Base-by-base conservation (phyloP, 2,329 filamentous ascomycete species). In the Dactylellina sp. region DNA sequence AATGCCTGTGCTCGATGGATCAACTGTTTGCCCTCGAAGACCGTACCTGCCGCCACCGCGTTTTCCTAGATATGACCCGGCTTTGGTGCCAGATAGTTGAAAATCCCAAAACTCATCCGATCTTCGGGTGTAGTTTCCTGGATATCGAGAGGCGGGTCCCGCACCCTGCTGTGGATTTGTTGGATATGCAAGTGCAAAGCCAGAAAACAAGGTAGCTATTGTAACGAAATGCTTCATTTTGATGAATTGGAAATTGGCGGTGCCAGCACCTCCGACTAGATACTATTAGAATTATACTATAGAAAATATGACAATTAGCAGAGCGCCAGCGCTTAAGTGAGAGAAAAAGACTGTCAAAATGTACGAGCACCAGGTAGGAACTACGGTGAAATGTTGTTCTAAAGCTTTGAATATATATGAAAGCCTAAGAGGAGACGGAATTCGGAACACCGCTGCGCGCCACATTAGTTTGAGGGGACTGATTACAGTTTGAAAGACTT, bases 61-160 rank as follows among this genome's bases (percentile, higher is more conserved):
- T 71, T 91, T 83, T n/a, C 75, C 72, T 65, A 86, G 85, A 40
- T 40, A 24, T 78, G 88, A 89, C 81, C 91, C 85, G 52, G 93
- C 87, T 76, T 97, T 91, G 68, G 89, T 88, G 77, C 95, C 95
- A 82, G 90, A 91, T 79, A 96, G 89, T 79, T 96, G 85, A 81
- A 94, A 91, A 80, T 99, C 93, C 94, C 94, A 99, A 24, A 55
- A 86, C 78, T 85, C 87, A 80, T 97, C 91, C 46, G 90, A 87
- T 81, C 89, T 91, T 81, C 90, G 89, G 77, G 84, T 88, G 82
- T 93, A 89, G 79, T 92, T 89, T 88, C 97, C 98, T 71, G 94
- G 92, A 25, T 55, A 55, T 22, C 18, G 32, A 24, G 35, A 40
- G 12, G 32, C 18, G 1, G 50, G 18, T 4, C 20, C 20, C 2